Base-by-base conservation (phyloP, 139 green algal species). In the Picochlorum sp. region DNA sequence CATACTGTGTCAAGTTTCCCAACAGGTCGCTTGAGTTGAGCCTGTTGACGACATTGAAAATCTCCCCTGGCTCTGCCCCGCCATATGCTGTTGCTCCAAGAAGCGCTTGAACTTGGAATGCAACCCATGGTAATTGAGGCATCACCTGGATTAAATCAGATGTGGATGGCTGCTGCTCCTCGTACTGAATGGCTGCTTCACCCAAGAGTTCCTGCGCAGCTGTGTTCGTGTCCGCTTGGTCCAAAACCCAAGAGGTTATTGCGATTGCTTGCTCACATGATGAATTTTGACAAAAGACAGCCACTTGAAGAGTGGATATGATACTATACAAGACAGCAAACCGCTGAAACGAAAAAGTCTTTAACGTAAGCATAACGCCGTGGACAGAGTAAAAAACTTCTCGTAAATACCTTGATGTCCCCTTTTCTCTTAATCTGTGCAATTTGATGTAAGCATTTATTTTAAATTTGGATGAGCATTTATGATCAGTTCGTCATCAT, bases 71-170 rank as follows among this genome's bases (percentile, higher is more conserved):
- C 47, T 54, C 47, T 54, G 47, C 47, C 5, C 8, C 47, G 6
- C 47, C 47, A 54, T 54, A 54, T 9, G 11, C 18, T 9, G 47
- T 21, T 13, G 10, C 47, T 6, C 47, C 47, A 20, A 54, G 47
- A 54, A 54, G 18, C 16, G 47, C 47, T 54, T 54, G 47, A 54
- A 54, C 47, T 24, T 54, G 47, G n/a, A 54, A 54, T 9, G 47
- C 47, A 21, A 13, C 47, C 47, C 47, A 54, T 7, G 18, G 16
- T 54, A 54, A 20, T 21, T 54, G 47, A 10, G 47, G 47, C 47
- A 54, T 54, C n/a, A 54, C n/a, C 6, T 20, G n/a, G 47, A 54
- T 54, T 13, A 20, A 21, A 21, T 54, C 47, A 26, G 47, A 26
- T 21, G 47, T 54, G 18, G n/a, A 54, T 54, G 47, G 47, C 15